Conservation (phyloP, 164 flowering plant species). For the Aristolochia fimbriata region DNA sequence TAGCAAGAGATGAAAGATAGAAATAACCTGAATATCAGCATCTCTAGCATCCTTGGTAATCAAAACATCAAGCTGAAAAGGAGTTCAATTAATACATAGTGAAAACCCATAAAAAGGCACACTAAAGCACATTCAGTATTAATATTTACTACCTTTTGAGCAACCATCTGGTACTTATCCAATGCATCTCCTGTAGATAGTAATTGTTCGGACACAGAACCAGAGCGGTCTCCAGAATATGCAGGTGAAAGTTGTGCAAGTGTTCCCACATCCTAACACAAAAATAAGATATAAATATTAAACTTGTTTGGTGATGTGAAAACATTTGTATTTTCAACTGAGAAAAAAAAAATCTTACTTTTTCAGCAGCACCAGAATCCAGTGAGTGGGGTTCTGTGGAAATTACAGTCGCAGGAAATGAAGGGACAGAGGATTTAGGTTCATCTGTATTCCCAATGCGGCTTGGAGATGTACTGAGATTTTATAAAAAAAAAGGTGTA, state of each 20-base stretch:
- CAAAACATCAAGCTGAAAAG: constrained; percentile 63
- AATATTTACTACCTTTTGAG: constrained; percentile 54
- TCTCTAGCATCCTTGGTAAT: constrained; percentile 51
- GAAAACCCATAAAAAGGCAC: neutral
- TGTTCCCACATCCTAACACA: constrained; percentile 44
- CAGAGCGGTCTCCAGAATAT: constrained; percentile 40
- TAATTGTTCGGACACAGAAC: constrained; percentile 43
- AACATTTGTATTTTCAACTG: neutral
- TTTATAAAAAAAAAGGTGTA: constrained; percentile 5
- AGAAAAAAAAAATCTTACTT: constrained; percentile 26
- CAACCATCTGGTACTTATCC: constrained; percentile 68
- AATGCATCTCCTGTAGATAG: constrained; percentile 74
- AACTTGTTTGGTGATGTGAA: no score
- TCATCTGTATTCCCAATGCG: constrained; percentile 35
- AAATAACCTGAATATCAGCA: constrained; percentile 63
- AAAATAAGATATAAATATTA: neutral
- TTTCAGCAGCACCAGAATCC: constrained; percentile 34
- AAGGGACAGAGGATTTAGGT: constrained; percentile 22
- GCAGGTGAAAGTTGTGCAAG: constrained; percentile 34
- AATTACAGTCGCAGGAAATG: constrained; percentile 37
- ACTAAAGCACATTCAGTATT: neutral
- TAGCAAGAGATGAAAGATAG: no score
- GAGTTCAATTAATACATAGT: neutral
- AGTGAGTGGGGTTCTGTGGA: constrained; percentile 35
- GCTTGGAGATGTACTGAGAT: constrained; percentile 38